Conservation (phyloP, 1,284 basidiomycete genomes). For the Ceratobasidium sp. region DNA sequence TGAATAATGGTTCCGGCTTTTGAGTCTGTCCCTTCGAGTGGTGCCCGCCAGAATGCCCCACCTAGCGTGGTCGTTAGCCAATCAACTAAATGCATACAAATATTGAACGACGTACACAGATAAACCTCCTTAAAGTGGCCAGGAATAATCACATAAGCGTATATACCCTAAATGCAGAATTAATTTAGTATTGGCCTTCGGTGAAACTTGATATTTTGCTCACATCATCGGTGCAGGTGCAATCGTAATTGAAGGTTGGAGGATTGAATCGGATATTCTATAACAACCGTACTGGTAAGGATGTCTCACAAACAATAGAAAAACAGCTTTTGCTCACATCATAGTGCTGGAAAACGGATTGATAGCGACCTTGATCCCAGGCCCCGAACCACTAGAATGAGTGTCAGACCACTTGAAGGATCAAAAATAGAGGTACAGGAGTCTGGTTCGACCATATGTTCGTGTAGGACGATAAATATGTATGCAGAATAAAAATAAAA, state of each 20-base stretch:
- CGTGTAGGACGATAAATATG: too few relatives aligned
- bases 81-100: background rate
- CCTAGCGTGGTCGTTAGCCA: slow-evolving; percentile 8
- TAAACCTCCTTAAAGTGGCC: slow-evolving; percentile 37
- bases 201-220: background rate
- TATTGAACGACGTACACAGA: slow-evolving; percentile 11
- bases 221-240: slow-evolving; percentile 34
- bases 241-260: slow-evolving; percentile 36
- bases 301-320: background rate
- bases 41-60: slow-evolving; percentile 40
- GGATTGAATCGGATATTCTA: slow-evolving; percentile 37
- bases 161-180: slow-evolving; percentile 13
- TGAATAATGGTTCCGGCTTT: slow-evolving; percentile 40
- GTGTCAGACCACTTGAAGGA: background rate
- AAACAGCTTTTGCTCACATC: slow-evolving; percentile 6
- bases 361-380: slow-evolving; percentile 30
- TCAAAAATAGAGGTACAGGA: too few relatives aligned
- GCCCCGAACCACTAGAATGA: slow-evolving; percentile 29
- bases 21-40: slow-evolving; percentile 39
- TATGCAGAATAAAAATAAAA: too few relatives aligned
- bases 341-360: slow-evolving; percentile 27
- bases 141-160: slow-evolving; percentile 35
- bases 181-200: background rate
- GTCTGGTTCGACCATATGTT: too few relatives aligned
- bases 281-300: background rate